Evolutionary conservation across 2,329 filamentous ascomycete species (phyloP), one percentile per base, ranked within the genome.

Genomic region (Cercospora canescens): DNA sequence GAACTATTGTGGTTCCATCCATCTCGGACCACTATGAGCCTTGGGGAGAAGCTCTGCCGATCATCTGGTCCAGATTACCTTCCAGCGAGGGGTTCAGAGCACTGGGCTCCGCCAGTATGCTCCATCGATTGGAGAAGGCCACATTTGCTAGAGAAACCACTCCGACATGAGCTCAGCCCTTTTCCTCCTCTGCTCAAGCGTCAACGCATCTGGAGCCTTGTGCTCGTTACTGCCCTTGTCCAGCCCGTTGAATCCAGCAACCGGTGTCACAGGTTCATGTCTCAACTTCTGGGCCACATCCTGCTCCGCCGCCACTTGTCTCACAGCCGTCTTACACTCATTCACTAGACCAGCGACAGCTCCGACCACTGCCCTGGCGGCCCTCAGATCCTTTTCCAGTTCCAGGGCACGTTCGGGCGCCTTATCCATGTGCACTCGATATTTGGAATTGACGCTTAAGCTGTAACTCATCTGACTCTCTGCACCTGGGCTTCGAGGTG

Each of bases 341-440:
- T 52, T 39, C 37, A 64, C 54, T 2, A 64, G 54, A 5, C 18
- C 52, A 18, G 18, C 34, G 21, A 52, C 35, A n/a, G 37, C 30
- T n/a, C 39, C 32, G 4, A 45, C 7, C 6, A 12, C 41, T 1
- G n/a, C 6, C 32, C 30, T 50, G 1, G 41, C 54, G 28, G 28
- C 24, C 14, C 30, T 32, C 35, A 64, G 11, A 14, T 58, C 62
- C 54, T 50, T 26, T 55, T 52, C 35, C 24, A 64, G n/a, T 6
- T 50, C 48, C n/a, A 37, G 37, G 2, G 62, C 62, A 21, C 62
- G 62, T 34, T 34, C 32, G 1, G 62, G 62, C 4, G 62, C 62
- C 7, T 64, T 39, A 39, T 64, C 62, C 54, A 64, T 59, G 39
- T 64, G 62, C 21, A 55, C 41, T 28, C 55, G 62, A 59, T 64